Evolutionary conservation across 192 early-diverging fungal genomes (phyloP), one percentile per base, ranked within the genome.

Genomic region (Coemansia sp.): DNA sequence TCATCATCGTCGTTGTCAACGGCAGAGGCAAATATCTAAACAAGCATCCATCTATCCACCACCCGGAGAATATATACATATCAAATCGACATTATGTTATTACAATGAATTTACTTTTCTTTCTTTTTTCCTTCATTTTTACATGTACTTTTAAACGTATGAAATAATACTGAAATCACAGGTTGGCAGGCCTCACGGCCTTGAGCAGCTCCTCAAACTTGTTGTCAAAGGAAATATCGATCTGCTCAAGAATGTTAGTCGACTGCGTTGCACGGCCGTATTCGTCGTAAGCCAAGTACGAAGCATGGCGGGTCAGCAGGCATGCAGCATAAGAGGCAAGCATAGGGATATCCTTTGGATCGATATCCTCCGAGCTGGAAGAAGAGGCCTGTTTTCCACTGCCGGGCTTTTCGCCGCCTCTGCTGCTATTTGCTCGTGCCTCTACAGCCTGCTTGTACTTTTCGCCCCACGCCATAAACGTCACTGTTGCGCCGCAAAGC

Each of bases 401-500:
- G 26, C 26, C 26, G 26, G 26, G 3, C 26, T 26, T 26, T 26
- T 26, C 26, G 3, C 26, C 26, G 3, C 26, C 26, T 26, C 26
- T 26, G 26, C 26, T 26, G 47, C 47, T 48, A n/a, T 11, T n/a
- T n/a, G 47, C 47, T n/a, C 12, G 0, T 48, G 47, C 47, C 47
- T 48, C 47, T 48, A 11, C 72, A 8, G 77, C 74, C 6, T 82
- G 80, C 56, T 88, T 70, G 70, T 93, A 91, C 16, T 75, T 75
- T 41, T 81, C 72, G 12, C 88, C 92, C 98, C 98, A 99, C 0
- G 91, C 92, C 48, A 98, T 56, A 37, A 96, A 97, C 12, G 96
- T 87, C 0, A 90, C 92, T 37, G 94, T 71, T 7, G 88, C 66
- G 16, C 98, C 98, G 12, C 92, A 87, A 26, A 99, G 83, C 7